Evolutionary conservation across 768 basidiomycete species (phyloP).

Genomic region (Hygrocybe punicea): DNA sequence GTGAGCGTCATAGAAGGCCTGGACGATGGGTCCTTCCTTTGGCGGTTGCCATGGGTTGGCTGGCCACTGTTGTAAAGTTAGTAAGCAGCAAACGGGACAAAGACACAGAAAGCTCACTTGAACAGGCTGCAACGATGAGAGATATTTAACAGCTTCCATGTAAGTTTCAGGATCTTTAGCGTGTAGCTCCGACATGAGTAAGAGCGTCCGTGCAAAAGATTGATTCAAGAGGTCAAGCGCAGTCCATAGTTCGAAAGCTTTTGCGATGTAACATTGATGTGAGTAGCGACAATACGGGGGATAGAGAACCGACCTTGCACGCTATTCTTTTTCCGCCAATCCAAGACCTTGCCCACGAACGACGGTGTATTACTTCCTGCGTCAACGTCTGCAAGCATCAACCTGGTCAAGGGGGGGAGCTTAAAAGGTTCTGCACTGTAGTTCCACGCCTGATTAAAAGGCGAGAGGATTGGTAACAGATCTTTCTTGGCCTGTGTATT

Average conservation of each 20-base stretch:
- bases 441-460: constrained; percentile 72
- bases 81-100: neutral
- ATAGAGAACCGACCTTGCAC: constrained; percentile 44
- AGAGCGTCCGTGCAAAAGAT: constrained; percentile 51
- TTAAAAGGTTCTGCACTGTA: constrained; percentile 64
- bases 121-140: constrained; percentile 55
- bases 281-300: neutral
- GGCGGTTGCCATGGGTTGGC: constrained; percentile 52
- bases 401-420: constrained; percentile 77
- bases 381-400: constrained; percentile 94
- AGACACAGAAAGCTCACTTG: constrained; percentile 40
- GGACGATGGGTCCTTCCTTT: constrained; percentile 44
- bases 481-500: constrained; percentile 9
- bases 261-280: neutral
- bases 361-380: constrained; percentile 95
- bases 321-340: constrained; percentile 73
- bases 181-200: constrained; percentile 49
- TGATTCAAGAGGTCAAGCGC: constrained; percentile 61
- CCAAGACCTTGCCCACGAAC: constrained; percentile 85
- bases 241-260: constrained; percentile 66
- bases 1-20: constrained; percentile 58
- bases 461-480: constrained; percentile 54
- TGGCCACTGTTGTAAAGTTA: constrained; percentile 45
- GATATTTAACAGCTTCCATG: constrained; percentile 54
- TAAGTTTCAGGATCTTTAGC: constrained; percentile 50